These are phyloP conservation scores for Zalerion maritima DNA, from an alignment of 495 filamentous ascomycete species.

Conservation along the genomic window DNA sequence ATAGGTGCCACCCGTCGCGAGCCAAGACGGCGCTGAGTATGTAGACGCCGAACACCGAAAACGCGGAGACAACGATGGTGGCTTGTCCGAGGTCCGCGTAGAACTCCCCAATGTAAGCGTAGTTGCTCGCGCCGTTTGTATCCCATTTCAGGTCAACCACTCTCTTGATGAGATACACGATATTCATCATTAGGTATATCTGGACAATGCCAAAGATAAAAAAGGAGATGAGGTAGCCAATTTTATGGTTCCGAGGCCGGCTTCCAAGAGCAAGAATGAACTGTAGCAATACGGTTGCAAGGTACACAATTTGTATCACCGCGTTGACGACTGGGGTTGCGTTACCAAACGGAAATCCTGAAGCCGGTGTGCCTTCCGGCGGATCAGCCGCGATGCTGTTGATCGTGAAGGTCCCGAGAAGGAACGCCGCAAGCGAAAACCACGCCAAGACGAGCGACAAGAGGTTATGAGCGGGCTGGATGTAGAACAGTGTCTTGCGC, in stretches of 20 bases:
- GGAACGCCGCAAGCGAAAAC: conserved; percentile 2
- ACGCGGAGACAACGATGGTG: conserved; percentile 37
- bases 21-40: too few relatives aligned
- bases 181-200: too few relatives aligned
- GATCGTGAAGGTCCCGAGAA: conserved; percentile 1
- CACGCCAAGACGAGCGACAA: not conserved
- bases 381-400: not conserved
- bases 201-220: conserved; percentile 69
- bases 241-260: conserved; percentile 39
- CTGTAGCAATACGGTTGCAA: conserved; percentile 61
- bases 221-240: conserved; percentile 59
- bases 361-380: not conserved
- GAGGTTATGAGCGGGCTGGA: conserved; percentile 4
- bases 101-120: too few relatives aligned
- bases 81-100: too few relatives aligned
- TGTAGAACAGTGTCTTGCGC: conserved; percentile 19
- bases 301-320: too few relatives aligned
- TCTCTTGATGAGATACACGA: too few relatives aligned
- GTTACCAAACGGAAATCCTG: too few relatives aligned
- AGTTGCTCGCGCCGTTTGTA: too few relatives aligned
- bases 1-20: conserved; percentile 82
- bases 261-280: conserved; percentile 73
- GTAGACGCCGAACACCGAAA: too few relatives aligned
- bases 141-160: too few relatives aligned
- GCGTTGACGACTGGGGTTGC: too few relatives aligned